Base-by-base conservation (phyloP, 1,139 yeast genomes). In the Saccharomyces hybrid region DNA sequence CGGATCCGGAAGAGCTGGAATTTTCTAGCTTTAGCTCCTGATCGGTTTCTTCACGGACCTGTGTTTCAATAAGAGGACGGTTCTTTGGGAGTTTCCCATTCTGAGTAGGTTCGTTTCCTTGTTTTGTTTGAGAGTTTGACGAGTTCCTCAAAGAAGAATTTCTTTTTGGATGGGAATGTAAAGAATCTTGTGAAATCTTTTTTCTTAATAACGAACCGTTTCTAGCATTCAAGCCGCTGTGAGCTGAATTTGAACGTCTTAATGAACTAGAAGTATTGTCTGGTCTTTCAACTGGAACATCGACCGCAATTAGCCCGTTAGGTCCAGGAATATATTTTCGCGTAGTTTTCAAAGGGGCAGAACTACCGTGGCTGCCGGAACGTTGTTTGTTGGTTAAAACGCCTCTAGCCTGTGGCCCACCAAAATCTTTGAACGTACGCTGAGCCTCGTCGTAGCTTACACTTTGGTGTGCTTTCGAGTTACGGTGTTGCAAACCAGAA, bases 311-410 rank as follows among this genome's bases (percentile, higher is more conserved):
- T 24, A 78, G 62, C 7, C 82, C 82, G 60, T 75, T 67, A 2
- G 78, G 75, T 0, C 80, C 76, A 2, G 81, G 81, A 31, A 78
- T 70, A 63, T 77, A 78, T 58, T 73, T 77, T 53, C 76, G 76
- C 12, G 75, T 66, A 52, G 69, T 73, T 49, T 61, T 64, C 31
- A 70, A 71, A 48, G 54, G 58, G 28, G 47, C 58, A 47, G 14
- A 56, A 47, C 16, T 9, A 28, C 46, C 58, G 55, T 46, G 55
- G 56, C 53, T 38, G 41, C 44, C 46, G 41, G 49, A 48, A 51
- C 32, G 50, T 51, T 55, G 48, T 53, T 49, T n/a, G 24, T 16
- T 41, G 16, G 51, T 38, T 29, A 57, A 31, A 38, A 56, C 55
- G 3, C 58, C 56, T 16, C 59, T 53, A 11, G 60, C 58, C 50